phyloP scores from a whole-genome alignment of 805 yeast species.

The Lipomyces starkeyi region DNA sequence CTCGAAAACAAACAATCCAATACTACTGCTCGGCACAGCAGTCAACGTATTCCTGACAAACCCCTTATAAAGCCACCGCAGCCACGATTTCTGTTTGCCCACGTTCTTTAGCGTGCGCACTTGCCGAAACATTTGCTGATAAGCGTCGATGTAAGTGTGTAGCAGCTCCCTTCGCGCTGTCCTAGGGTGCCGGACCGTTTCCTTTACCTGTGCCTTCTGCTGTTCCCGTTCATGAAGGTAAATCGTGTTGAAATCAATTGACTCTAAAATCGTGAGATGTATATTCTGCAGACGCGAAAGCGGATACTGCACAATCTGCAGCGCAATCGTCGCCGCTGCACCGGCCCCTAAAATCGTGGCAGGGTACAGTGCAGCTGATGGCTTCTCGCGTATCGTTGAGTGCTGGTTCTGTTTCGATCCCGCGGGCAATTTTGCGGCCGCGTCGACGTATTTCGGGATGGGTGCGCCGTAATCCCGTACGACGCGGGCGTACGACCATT shows the following conservation, averaged over 20 bases:
- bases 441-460: slow-evolving; percentile 33
- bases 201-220: slow-evolving; percentile 18
- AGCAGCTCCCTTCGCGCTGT: slow-evolving; percentile 6
- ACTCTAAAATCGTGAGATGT: slow-evolving; percentile 79
- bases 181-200: background rate
- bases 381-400: slow-evolving; percentile 24
- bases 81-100: slow-evolving; percentile 18
- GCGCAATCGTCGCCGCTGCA: slow-evolving; percentile 78
- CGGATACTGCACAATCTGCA: slow-evolving; percentile 84
- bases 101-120: slow-evolving; percentile 50
- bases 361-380: slow-evolving; percentile 55
- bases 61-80: slow-evolving; percentile 73
- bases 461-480: slow-evolving; percentile 31
- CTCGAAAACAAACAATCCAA: slow-evolving; percentile 85
- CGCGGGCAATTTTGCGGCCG: slow-evolving; percentile 6
- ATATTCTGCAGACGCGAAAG: slow-evolving; percentile 77
- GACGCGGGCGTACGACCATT: slow-evolving; percentile 41
- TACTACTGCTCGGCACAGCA: slow-evolving; percentile 85
- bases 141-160: slow-evolving; percentile 68
- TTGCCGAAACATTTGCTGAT: slow-evolving; percentile 74
- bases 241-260: slow-evolving; percentile 65
- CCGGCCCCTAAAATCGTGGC: slow-evolving; percentile 82
- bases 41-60: slow-evolving; percentile 72
- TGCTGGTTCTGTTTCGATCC: slow-evolving; percentile 11
- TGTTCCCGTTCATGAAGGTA: slow-evolving; percentile 40